Evolutionary conservation across 805 yeast genomes (phyloP).

Genomic region (Lachancea thermotolerans): DNA sequence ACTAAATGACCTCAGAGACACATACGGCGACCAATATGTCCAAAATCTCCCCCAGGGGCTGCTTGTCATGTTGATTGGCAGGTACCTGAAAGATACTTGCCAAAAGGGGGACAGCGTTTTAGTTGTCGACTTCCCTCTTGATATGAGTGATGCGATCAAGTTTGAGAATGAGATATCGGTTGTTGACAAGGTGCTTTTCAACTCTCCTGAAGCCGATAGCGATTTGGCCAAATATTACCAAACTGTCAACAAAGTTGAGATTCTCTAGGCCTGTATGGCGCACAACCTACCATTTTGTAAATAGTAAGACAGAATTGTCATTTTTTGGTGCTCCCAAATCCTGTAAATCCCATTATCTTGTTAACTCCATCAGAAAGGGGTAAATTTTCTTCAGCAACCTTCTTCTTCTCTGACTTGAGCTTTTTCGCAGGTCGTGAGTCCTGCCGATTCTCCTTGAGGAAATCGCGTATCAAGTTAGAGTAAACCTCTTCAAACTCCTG

Average conservation of each 20-base stretch:
- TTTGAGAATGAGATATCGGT: slow-evolving; percentile 66
- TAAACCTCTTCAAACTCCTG: slow-evolving; percentile 42
- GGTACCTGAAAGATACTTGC: slow-evolving; percentile 23
- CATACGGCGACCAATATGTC: slow-evolving; percentile 23
- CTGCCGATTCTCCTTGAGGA: slow-evolving; percentile 27
- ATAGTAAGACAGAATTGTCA: slow-evolving; percentile 7
- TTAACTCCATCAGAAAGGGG: slow-evolving; percentile 15
- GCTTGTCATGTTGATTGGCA: slow-evolving; percentile 29
- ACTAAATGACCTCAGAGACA: slow-evolving; percentile 37
- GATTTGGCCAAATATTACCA: slow-evolving; percentile 58
- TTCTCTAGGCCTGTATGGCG: slow-evolving; percentile 9
- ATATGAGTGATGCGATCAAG: slow-evolving; percentile 58
- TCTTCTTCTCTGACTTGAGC: slow-evolving; percentile 9
- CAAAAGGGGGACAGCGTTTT: slow-evolving; percentile 40
- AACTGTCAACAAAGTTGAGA: slow-evolving; percentile 50
- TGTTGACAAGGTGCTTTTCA: slow-evolving; percentile 33
- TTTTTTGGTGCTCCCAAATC: slow-evolving; percentile 46
- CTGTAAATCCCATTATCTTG: slow-evolving; percentile 52
- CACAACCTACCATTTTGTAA: background rate
- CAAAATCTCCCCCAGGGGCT: slow-evolving; percentile 33
- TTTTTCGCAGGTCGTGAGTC: slow-evolving; percentile 28
- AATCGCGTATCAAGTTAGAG: slow-evolving; percentile 31
- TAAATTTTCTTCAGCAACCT: slow-evolving; percentile 18
- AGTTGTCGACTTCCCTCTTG: slow-evolving; percentile 52
- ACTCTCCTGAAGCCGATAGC: slow-evolving; percentile 25